Base-by-base conservation (phyloP, 352 stramenopile species). In the Phytophthora aleatoria region DNA sequence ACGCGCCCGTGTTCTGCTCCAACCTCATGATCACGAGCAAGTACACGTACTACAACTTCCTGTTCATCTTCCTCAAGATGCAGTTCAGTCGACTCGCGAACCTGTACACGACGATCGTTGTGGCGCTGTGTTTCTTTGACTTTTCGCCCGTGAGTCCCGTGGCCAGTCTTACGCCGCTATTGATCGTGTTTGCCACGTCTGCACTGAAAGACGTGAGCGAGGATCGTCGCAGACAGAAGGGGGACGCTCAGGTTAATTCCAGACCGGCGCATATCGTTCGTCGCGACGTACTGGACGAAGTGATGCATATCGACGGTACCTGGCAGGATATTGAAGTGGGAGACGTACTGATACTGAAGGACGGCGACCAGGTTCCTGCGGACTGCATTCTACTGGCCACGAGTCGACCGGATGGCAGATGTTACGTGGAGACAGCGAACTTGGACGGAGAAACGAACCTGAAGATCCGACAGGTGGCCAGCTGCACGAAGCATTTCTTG, bases 11-110 rank as follows among this genome's bases (percentile, higher is more conserved):
- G 16, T 95, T 94, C 57, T 81, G 69, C 64, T 81, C 81, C 31
- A 96, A 96, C 69, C 64, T 88, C 42, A 91, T 96, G 31, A 62
- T 78, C 35, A 95, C 88, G 55, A 96, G 86, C 81, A 95, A 96
- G 84, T 96, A 96, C 76, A 96, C 89, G 36, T 84, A 85, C 63
- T 96, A 92, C 82, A 96, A 96, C 74, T 96, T 96, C 55, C 68
- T 86, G 61, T 94, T 94, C 56, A 83, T 96, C 26, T 96, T 95
- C 30, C 68, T 96, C 43, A 92, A 94, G 74, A 93, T 95, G 81
- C 89, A 96, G 69, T 96, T 96, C 69, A 95, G 85, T 58, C 85
- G 89, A 47, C 73, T 96, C 13, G 89, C 89, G 15, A 96, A 96
- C 53, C 66, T 96, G 30, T 96, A 96, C 71, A 96, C 89, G 55